phyloP scores from a whole-genome alignment of 2,329 filamentous ascomycete species.

The Cladosporium sp. region DNA sequence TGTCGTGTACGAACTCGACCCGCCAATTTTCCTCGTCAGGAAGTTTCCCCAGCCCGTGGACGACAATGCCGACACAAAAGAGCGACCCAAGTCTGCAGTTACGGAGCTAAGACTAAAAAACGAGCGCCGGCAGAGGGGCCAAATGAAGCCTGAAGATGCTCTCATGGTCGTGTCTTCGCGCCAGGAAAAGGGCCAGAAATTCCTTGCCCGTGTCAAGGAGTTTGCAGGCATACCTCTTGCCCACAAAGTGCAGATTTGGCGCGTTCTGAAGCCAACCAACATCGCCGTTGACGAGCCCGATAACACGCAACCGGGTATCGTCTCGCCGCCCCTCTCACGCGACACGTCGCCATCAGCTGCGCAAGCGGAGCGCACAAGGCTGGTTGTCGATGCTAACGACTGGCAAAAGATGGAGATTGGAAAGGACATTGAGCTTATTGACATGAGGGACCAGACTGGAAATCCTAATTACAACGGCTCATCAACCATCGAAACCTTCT shows the following conservation, averaged over 20 bases:
- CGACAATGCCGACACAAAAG: not conserved
- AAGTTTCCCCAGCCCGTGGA: slow-evolving; percentile 57
- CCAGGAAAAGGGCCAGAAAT: slow-evolving; percentile 64
- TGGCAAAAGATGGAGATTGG: slow-evolving; percentile 60
- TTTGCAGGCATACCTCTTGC: slow-evolving; percentile 61
- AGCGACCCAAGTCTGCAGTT: slow-evolving; percentile 5
- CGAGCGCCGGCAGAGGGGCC: slow-evolving; percentile 20
- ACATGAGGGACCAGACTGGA: slow-evolving; percentile 62
- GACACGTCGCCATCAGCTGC: slow-evolving; percentile 41
- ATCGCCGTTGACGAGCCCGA: slow-evolving; percentile 24
- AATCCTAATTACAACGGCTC: slow-evolving; percentile 75
- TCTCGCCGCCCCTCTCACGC: slow-evolving; percentile 44
- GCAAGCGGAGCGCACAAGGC: slow-evolving; percentile 40
- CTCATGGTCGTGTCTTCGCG: slow-evolving; percentile 66
- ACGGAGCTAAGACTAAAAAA: slow-evolving; percentile 15
- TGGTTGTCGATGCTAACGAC: slow-evolving; percentile 58
- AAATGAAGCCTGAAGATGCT: slow-evolving; percentile 46
- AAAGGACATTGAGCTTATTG: slow-evolving; percentile 61
- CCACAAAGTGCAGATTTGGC: slow-evolving; percentile 75
- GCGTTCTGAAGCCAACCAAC: slow-evolving; percentile 48
- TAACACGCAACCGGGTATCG: slow-evolving; percentile 24
- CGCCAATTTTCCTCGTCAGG: slow-evolving; percentile 78
- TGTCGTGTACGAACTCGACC: slow-evolving; percentile 76
- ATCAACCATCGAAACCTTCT: slow-evolving; percentile 59
- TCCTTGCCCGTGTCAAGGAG: slow-evolving; percentile 69